A percentile compares a stretch with the other conserved stretches of the same genome.
Evolutionary conservation across 495 filamentous ascomycete genomes (phyloP).

Genomic region (Mytilinidion resinicola): DNA sequence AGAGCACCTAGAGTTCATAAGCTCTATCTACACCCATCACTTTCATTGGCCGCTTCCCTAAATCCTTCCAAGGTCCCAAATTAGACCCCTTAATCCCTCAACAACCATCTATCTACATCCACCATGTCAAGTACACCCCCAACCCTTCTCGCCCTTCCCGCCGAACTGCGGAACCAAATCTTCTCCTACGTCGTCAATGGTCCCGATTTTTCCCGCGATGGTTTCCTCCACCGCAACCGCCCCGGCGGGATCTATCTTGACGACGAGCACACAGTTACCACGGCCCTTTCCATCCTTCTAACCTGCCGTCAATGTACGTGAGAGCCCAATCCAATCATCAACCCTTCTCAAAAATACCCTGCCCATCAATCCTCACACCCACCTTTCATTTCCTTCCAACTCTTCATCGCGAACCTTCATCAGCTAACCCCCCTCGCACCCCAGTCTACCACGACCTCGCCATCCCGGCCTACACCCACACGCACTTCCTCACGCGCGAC

Average conservation of each 20-base stretch:
- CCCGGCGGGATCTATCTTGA: conserved; percentile 18
- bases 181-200: conserved; percentile 16
- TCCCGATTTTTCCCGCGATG: not conserved
- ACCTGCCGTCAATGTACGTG: conserved; percentile 23
- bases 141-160: conserved; percentile 24
- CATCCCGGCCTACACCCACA: conserved; percentile 21
- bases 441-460: conserved; percentile 24
- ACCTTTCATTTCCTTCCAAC: too few relatives aligned
- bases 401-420: too few relatives aligned
- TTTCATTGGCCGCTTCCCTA: too few relatives aligned
- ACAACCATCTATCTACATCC: too few relatives aligned
- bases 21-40: too few relatives aligned
- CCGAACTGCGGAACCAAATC: conserved; percentile 30
- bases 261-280: conserved; percentile 19
- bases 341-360: too few relatives aligned
- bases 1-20: too few relatives aligned
- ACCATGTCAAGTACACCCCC: not conserved
- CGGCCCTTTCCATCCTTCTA: conserved; percentile 19
- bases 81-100: too few relatives aligned
- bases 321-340: too few relatives aligned
- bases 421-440: too few relatives aligned
- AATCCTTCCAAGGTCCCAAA: too few relatives aligned
- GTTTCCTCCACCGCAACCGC: conserved; percentile 9
- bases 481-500: conserved; percentile 24
- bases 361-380: too few relatives aligned